phyloP scores from a whole-genome alignment of 1,284 basidiomycete species.

The Pascua guehoae region DNA sequence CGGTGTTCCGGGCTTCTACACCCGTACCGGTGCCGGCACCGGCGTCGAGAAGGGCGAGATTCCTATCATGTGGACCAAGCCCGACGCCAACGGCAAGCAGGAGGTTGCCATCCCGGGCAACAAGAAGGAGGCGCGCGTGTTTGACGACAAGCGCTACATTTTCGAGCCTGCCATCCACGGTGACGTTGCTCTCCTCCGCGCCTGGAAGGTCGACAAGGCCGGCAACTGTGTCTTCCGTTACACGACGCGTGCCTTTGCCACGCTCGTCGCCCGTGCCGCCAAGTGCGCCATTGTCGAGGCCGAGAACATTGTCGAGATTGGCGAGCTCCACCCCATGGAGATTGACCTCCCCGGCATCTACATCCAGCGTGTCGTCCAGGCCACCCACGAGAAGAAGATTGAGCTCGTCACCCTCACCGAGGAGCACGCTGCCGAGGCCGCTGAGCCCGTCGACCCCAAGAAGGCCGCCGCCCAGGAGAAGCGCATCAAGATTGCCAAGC shows the following conservation, averaged over 20 bases:
- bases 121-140: constrained; percentile 73
- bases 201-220: constrained; percentile 92
- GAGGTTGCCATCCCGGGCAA: constrained; percentile 63
- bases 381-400: constrained; percentile 73
- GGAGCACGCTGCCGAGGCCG: constrained; percentile 21
- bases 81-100: constrained; percentile 38
- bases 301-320: constrained; percentile 85
- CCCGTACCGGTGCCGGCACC: constrained; percentile 86
- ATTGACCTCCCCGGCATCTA: constrained; percentile 81
- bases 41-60: constrained; percentile 70
- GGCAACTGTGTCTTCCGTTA: constrained; percentile 85
- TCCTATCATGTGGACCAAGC: constrained; percentile 51
- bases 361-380: constrained; percentile 77
- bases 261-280: constrained; percentile 83
- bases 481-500: constrained; percentile 71
- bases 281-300: constrained; percentile 91
- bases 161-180: constrained; percentile 83
- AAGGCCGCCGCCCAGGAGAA: constrained; percentile 22
- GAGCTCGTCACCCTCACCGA: constrained; percentile 62
- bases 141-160: constrained; percentile 78
- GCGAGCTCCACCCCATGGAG: constrained; percentile 74
- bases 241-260: constrained; percentile 82
- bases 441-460: constrained; percentile 9
- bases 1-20: constrained; percentile 94
- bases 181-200: constrained; percentile 83